Conservation (phyloP, 345 rosid genomes). For the Mercurialis annua region DNA sequence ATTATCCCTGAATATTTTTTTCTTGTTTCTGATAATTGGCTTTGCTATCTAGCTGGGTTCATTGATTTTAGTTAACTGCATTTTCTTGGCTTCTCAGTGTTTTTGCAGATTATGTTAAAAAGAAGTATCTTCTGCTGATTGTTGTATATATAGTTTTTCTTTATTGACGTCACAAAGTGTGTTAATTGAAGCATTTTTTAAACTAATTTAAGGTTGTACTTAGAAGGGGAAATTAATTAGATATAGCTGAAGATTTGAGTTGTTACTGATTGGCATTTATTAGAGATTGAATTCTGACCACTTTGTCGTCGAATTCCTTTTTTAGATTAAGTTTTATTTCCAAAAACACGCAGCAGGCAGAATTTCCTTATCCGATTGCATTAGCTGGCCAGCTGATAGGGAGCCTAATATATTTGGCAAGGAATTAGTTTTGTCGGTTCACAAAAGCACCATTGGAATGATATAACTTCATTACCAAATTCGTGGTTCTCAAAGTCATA, state of each 20-base stretch:
- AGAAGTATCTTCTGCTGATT: too few species aligned
- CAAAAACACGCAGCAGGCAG: not conserved
- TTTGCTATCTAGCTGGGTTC: not conserved
- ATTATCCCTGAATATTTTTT: not conserved
- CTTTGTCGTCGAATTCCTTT: conserved; percentile 1
- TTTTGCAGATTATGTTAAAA: not conserved
- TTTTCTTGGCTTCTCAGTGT: not conserved
- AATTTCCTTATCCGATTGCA: conserved; percentile 6
- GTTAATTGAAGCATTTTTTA: not conserved
- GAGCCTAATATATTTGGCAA: conserved; percentile 2
- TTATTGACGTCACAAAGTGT: not conserved
- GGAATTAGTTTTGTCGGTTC: not conserved
- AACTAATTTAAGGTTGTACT: not conserved
- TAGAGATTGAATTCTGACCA: conserved; percentile 8
- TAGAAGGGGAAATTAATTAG: conserved; percentile 4
- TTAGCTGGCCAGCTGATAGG: not conserved
- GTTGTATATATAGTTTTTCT: not conserved
- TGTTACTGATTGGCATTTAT: not conserved
- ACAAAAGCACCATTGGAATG: not conserved
- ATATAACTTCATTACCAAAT: too few species aligned
- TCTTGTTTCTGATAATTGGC: conserved; percentile 1
- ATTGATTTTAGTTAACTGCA: not conserved
- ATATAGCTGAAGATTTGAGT: conserved; percentile 4
- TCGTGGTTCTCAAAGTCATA: too few species aligned
- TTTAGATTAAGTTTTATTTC: not conserved